These are phyloP conservation scores for Chlamydomonas reinhardtii DNA, from an alignment of 163 green algal genomes.

Conservation along the genomic window DNA sequence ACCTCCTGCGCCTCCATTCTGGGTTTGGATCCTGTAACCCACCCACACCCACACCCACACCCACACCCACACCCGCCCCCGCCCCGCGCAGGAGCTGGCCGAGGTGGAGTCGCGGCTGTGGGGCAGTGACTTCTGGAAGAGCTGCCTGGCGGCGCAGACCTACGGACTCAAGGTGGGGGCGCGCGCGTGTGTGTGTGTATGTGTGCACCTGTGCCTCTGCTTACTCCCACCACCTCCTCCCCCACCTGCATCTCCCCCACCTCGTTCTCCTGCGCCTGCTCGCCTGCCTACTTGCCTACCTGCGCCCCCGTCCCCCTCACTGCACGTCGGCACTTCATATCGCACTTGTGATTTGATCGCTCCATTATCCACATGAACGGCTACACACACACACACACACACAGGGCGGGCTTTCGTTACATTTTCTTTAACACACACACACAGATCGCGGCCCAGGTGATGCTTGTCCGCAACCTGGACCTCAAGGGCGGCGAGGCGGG, in stretches of 20 bases:
- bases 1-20: too few relatives aligned
- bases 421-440: background rate
- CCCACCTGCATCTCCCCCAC: background rate
- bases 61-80: too few relatives aligned
- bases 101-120: slow-evolving; percentile 52
- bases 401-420: background rate
- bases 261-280: too few relatives aligned
- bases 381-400: slow-evolving; percentile 23
- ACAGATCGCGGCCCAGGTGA: slow-evolving; percentile 76
- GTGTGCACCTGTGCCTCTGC: too few relatives aligned
- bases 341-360: too few relatives aligned
- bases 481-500: slow-evolving; percentile 40
- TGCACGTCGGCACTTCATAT: too few relatives aligned
- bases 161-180: slow-evolving; percentile 61
- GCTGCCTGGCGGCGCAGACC: slow-evolving; percentile 64
- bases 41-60: too few relatives aligned
- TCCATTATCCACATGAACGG: too few relatives aligned
- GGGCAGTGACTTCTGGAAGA: slow-evolving; percentile 68
- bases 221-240: background rate
- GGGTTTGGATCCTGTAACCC: too few relatives aligned
- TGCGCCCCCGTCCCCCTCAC: too few relatives aligned
- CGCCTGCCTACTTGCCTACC: too few relatives aligned
- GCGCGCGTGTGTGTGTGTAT: background rate
- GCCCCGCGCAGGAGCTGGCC: background rate
- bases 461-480: slow-evolving; percentile 78